These are phyloP conservation scores for Macadamia integrifolia DNA, from an alignment of 164 flowering plant genomes.

Conservation along the genomic window DNA sequence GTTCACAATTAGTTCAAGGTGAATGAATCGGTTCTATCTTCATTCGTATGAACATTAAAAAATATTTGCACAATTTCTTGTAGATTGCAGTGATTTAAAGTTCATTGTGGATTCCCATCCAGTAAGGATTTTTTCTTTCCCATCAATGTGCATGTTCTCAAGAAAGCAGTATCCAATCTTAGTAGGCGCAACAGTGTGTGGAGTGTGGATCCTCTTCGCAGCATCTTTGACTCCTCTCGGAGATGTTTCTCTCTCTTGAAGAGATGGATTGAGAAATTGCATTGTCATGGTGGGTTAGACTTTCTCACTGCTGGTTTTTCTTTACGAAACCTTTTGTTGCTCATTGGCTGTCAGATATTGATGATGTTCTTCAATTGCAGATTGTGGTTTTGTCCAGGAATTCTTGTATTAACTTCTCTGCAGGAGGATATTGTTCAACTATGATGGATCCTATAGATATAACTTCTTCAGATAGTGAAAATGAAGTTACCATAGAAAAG, in stretches of 20 bases:
- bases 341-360: background rate
- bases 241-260: slow-evolving; percentile 17
- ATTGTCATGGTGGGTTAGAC: slow-evolving; percentile 19
- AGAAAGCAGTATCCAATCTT: slow-evolving; percentile 11
- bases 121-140: slow-evolving; percentile 6
- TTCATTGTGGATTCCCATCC: background rate
- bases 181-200: slow-evolving; percentile 19
- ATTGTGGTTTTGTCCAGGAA: slow-evolving; percentile 11
- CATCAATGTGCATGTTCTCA: slow-evolving; percentile 9
- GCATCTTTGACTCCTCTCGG: slow-evolving; percentile 12
- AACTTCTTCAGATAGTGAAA: slow-evolving; percentile 69
- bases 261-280: slow-evolving; percentile 22
- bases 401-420: slow-evolving; percentile 11
- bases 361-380: slow-evolving; percentile 17
- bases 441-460: slow-evolving; percentile 55
- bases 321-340: background rate
- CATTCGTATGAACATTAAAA: background rate
- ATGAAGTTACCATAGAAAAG: slow-evolving; percentile 28
- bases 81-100: slow-evolving; percentile 3
- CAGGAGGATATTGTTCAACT: slow-evolving; percentile 1
- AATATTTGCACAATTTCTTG: background rate
- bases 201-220: slow-evolving; percentile 16
- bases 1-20: too few relatives aligned
- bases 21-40: background rate
- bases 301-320: background rate